A percentile compares a stretch with the other conserved stretches of the same genome.
phyloP scores from a whole-genome alignment of 23 red algal genomes.

The Pyropia yezoensis region DNA sequence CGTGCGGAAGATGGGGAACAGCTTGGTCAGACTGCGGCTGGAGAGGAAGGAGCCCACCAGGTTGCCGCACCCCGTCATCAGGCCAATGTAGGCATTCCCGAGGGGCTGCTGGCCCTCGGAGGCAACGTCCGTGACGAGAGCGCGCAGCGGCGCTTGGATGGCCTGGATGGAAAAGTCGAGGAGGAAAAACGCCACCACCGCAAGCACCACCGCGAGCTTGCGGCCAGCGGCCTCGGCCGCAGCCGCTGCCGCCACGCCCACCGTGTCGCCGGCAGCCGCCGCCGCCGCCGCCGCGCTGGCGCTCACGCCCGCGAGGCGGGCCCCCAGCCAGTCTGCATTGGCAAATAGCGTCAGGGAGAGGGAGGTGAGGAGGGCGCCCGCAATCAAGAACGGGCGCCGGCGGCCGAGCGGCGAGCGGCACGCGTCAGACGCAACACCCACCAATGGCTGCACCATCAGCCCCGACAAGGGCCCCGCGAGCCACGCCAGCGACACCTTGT shows the following conservation, averaged over 20 bases:
- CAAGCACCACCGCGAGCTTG: constrained; percentile 24
- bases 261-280: neutral
- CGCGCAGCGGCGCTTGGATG: constrained; percentile 75
- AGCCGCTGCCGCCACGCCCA: neutral
- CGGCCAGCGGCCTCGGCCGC: neutral
- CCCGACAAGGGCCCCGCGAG: constrained; percentile 84
- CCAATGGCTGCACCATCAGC: constrained; percentile 68
- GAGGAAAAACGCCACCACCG: constrained; percentile 64
- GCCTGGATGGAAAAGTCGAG: constrained; percentile 93
- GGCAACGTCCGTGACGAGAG: constrained; percentile 76
- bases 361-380: constrained; percentile 39
- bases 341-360: constrained; percentile 48
- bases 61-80: constrained; percentile 56
- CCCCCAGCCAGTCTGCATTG: constrained; percentile 27
- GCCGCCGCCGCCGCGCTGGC: neutral
- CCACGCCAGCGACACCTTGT: constrained; percentile 75
- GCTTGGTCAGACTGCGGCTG: neutral
- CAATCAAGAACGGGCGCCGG: constrained; percentile 70
- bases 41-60: constrained; percentile 35
- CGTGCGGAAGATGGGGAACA: constrained; percentile 18
- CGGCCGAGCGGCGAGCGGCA: constrained; percentile 45
- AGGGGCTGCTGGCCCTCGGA: constrained; percentile 29
- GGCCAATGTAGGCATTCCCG: constrained; percentile 72
- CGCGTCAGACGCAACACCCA: constrained; percentile 57
- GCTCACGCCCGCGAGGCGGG: neutral